phyloP scores from a whole-genome alignment of 2,329 filamentous ascomycete species.

The Xylariaceae sp. region DNA sequence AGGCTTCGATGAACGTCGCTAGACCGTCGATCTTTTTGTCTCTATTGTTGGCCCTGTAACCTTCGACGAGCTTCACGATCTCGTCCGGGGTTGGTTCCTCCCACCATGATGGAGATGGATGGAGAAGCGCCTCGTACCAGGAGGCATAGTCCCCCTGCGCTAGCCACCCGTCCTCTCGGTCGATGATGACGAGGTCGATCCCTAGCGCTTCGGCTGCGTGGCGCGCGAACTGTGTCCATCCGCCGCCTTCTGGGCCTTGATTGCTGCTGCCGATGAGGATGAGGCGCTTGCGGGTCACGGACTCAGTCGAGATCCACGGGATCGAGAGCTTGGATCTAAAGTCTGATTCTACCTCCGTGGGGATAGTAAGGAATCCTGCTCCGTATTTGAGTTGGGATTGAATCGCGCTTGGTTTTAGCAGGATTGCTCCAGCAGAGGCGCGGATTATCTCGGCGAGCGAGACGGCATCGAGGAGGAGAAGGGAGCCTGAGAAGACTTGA shows the following conservation, averaged over 20 bases:
- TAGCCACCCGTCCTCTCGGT: constrained; percentile 35
- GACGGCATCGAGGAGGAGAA: constrained; percentile 8
- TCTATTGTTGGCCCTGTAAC: constrained; percentile 24
- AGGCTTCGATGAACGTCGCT: constrained; percentile 35
- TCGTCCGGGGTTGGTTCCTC: constrained; percentile 34
- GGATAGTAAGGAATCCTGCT: not conserved
- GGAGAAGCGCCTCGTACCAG: constrained; percentile 37
- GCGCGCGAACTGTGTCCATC: constrained; percentile 35
- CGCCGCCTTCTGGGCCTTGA: constrained; percentile 35
- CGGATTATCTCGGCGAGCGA: constrained; percentile 31
- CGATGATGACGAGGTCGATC: constrained; percentile 38
- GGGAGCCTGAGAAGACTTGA: constrained; percentile 26
- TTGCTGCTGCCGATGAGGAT: constrained; percentile 37
- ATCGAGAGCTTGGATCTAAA: constrained; percentile 34
- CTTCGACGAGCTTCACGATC: constrained; percentile 29
- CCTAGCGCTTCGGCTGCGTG: constrained; percentile 34
- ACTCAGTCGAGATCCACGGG: constrained; percentile 29
- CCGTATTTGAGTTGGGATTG: not conserved
- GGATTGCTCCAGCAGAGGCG: constrained; percentile 33
- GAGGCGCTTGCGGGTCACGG: constrained; percentile 32
- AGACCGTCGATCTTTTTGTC: constrained; percentile 34
- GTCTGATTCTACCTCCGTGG: constrained; percentile 30
- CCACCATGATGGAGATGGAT: constrained; percentile 33
- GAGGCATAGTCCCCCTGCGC: constrained; percentile 29
- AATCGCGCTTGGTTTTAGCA: constrained; percentile 19